Evolutionary conservation across 192 early-diverging fungal species (phyloP).

Genomic region (Backusella mclennaniae): DNA sequence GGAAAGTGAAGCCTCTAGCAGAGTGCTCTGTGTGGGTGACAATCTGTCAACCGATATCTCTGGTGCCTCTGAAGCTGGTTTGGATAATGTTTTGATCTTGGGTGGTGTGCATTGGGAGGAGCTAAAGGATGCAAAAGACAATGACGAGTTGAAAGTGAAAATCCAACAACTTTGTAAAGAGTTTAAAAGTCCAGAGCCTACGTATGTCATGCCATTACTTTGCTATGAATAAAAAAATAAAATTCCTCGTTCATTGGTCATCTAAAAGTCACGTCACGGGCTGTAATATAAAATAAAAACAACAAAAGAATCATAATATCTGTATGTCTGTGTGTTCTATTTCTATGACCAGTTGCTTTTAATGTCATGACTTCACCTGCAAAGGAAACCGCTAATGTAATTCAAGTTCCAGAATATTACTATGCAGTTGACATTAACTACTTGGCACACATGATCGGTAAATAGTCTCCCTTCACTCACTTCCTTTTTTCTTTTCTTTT

Average conservation of each 20-base stretch:
- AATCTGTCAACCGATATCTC: slow-evolving; percentile 27
- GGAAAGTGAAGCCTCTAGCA: background rate
- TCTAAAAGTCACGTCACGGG: background rate
- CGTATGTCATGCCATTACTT: slow-evolving; percentile 23
- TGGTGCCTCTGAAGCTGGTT: slow-evolving; percentile 24
- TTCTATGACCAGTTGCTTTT: background rate
- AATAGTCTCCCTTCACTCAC: background rate
- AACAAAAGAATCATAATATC: background rate
- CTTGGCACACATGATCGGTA: slow-evolving; percentile 52
- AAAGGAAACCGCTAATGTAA: slow-evolving; percentile 1
- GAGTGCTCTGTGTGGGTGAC: slow-evolving; percentile 29
- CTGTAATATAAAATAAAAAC: slow-evolving; percentile 8
- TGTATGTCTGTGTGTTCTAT: background rate
- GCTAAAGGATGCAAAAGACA: slow-evolving; percentile 12
- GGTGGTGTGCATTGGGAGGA: slow-evolving; percentile 25
- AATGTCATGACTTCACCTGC: slow-evolving; percentile 19
- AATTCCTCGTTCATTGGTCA: background rate
- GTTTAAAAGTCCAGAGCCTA: slow-evolving; percentile 17
- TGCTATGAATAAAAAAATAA: background rate
- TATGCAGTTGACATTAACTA: slow-evolving; percentile 49
- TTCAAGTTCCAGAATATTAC: slow-evolving; percentile 44
- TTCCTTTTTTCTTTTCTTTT: background rate
- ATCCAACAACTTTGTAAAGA: slow-evolving; percentile 16
- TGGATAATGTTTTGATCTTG: slow-evolving; percentile 27
- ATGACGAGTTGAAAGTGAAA: slow-evolving; percentile 1